These are phyloP conservation scores for Helichrysum umbraculigerum DNA, from an alignment of 129 eudicot genomes.

Conservation along the genomic window DNA sequence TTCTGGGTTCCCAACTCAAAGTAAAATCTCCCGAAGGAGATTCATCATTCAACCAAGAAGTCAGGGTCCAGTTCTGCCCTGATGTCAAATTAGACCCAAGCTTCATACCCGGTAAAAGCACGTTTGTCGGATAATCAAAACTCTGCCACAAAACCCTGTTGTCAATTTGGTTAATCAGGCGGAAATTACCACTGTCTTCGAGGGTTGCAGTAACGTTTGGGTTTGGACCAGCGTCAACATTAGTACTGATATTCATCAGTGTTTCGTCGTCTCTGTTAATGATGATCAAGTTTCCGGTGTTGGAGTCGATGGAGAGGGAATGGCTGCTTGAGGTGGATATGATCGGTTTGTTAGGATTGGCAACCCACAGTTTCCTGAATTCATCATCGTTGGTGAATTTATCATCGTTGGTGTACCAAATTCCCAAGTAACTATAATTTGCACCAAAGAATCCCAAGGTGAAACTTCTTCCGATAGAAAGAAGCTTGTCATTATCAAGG, in stretches of 20 bases:
- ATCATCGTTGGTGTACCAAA: slow-evolving; percentile 30
- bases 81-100: no score
- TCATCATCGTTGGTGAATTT: background rate
- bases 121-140: no score
- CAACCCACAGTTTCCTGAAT: slow-evolving; percentile 33
- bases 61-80: no score
- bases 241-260: background rate
- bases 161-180: no score
- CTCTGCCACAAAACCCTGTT: no score
- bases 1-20: slow-evolving; percentile 23
- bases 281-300: slow-evolving; percentile 25
- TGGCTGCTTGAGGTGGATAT: no score
- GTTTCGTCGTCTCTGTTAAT: background rate
- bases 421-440: slow-evolving; percentile 30
- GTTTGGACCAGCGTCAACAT: no score
- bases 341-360: slow-evolving; percentile 35
- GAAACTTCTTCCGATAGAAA: slow-evolving; percentile 14
- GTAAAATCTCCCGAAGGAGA: slow-evolving; percentile 18
- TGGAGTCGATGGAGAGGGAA: slow-evolving; percentile 20
- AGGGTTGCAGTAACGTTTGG: no score
- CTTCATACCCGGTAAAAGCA: no score
- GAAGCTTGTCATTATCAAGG: slow-evolving; percentile 6
- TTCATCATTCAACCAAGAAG: no score
- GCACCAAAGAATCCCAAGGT: slow-evolving; percentile 33
- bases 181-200: no score